Conservation (phyloP, 768 basidiomycete genomes). For the Calvatia gigantea region DNA sequence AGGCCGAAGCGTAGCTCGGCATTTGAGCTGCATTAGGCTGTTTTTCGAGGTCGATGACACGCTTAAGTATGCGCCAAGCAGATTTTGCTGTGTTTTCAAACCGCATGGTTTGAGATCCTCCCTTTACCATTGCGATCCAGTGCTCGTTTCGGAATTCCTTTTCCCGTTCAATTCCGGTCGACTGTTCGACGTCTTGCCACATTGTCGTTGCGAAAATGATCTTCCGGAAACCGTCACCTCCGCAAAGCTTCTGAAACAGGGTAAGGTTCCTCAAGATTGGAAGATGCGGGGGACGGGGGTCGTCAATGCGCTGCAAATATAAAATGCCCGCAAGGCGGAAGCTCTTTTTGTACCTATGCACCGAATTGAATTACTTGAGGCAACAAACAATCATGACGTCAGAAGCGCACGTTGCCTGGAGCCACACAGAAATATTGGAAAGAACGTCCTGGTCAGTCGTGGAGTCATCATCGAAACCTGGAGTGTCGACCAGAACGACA, state of each 20-base stretch:
- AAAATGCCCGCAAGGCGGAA: constrained; percentile 10
- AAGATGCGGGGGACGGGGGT: constrained; percentile 39
- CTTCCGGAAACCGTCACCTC: constrained; percentile 23
- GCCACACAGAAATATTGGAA: constrained; percentile 20
- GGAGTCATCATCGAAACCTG: constrained; percentile 22
- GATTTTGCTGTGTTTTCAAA: not conserved
- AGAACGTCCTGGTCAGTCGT: constrained; percentile 22
- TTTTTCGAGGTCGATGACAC: not conserved
- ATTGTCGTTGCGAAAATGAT: constrained; percentile 29
- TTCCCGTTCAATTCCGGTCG: constrained; percentile 10
- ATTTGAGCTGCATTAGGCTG: too few relatives aligned
- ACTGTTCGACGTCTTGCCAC: constrained; percentile 7
- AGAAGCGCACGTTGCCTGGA: constrained; percentile 21
- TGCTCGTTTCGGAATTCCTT: constrained; percentile 12
- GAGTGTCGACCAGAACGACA: constrained; percentile 7
- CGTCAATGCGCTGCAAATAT: constrained; percentile 50
- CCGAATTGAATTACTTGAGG: not conserved
- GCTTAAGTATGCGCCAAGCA: not conserved
- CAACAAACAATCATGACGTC: not conserved
- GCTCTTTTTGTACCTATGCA: not conserved
- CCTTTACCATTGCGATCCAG: constrained; percentile 15
- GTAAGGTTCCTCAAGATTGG: constrained; percentile 20
- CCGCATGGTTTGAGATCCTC: constrained; percentile 3
- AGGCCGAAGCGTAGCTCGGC: too few relatives aligned
- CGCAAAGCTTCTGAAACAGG: constrained; percentile 33